A percentile compares a stretch with the other conserved stretches of the same genome.
These are phyloP conservation scores for Chloris gayana DNA, from an alignment of 176 grass and related monocot genomes.

Conservation along the genomic window DNA sequence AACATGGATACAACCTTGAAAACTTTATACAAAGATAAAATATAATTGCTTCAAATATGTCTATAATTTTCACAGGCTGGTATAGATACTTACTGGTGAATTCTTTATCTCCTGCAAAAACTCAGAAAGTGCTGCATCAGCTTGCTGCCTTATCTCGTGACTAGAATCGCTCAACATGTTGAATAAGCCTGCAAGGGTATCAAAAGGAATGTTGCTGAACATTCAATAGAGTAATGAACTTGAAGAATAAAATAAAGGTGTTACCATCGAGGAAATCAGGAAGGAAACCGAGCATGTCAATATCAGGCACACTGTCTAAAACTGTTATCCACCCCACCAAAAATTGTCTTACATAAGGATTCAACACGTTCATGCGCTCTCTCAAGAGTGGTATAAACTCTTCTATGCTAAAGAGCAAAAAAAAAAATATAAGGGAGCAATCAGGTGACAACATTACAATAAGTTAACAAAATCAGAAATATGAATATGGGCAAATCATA, in stretches of 20 bases:
- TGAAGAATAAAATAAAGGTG: conserved; percentile 16
- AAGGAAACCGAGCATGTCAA: conserved; percentile 99
- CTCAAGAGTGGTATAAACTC: conserved; percentile 99
- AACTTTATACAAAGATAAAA: conserved; percentile 22
- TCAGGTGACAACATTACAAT: conserved; percentile 28
- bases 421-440: conserved; percentile 36
- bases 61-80: conserved; percentile 26
- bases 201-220: conserved; percentile 28
- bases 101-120: conserved; percentile 99
- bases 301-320: conserved; percentile 98
- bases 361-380: conserved; percentile 99
- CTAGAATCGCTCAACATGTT: conserved; percentile 98
- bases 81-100: conserved; percentile 87
- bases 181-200: conserved; percentile 74
- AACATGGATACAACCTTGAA: background rate
- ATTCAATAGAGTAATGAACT: conserved; percentile 23
- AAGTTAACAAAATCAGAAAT: conserved; percentile 34
- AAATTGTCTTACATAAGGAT: conserved; percentile 95
- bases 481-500: conserved; percentile 13
- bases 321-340: conserved; percentile 99
- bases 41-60: conserved; percentile 9
- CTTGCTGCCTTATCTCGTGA: conserved; percentile 97
- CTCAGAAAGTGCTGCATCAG: conserved; percentile 96
- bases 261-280: conserved; percentile 99
- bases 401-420: conserved; percentile 89